Evolutionary conservation across 1,284 basidiomycete genomes (phyloP).

Genomic region (Irpex sp.): DNA sequence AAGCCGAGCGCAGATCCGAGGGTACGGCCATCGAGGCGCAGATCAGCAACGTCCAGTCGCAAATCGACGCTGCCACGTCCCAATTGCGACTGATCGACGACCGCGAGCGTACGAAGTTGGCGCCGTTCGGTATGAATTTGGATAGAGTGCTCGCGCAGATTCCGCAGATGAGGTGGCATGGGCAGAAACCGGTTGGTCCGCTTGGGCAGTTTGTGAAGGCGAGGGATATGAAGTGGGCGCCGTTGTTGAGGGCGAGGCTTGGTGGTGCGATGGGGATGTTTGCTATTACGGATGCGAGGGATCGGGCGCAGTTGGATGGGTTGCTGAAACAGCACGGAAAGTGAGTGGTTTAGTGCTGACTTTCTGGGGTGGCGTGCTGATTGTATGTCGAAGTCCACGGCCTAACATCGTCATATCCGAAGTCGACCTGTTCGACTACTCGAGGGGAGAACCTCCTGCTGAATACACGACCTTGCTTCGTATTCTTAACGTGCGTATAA

Average conservation of each 20-base stretch:
- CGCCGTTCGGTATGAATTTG: slow-evolving; percentile 64
- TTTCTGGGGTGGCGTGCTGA: too few species aligned
- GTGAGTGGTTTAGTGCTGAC: too few species aligned
- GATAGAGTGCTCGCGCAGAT: slow-evolving; percentile 60
- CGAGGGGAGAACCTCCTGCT: slow-evolving; percentile 58
- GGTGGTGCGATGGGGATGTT: slow-evolving; percentile 67
- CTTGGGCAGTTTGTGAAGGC: slow-evolving; percentile 82
- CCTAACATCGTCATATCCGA: slow-evolving; percentile 60
- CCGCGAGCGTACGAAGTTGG: slow-evolving; percentile 51
- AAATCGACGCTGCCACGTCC: slow-evolving; percentile 40
- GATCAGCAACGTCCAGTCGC: slow-evolving; percentile 21
- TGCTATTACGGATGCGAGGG: slow-evolving; percentile 72
- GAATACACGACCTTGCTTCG: slow-evolving; percentile 75
- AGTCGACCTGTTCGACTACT: slow-evolving; percentile 78
- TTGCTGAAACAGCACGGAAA: slow-evolving; percentile 52
- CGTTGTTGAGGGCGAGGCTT: slow-evolving; percentile 66
- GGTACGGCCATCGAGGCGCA: slow-evolving; percentile 31
- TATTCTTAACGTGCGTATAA: slow-evolving; percentile 66
- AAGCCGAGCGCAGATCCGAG: slow-evolving; percentile 10
- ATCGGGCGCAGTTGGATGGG: slow-evolving; percentile 58
- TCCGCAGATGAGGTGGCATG: slow-evolving; percentile 54
- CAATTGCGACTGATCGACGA: slow-evolving; percentile 46
- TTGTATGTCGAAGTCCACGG: slow-evolving; percentile 27
- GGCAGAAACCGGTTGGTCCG: slow-evolving; percentile 79
- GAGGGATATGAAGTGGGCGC: slow-evolving; percentile 68